phyloP scores from a whole-genome alignment of 306 rosid genomes.

The Pyrus communis region DNA sequence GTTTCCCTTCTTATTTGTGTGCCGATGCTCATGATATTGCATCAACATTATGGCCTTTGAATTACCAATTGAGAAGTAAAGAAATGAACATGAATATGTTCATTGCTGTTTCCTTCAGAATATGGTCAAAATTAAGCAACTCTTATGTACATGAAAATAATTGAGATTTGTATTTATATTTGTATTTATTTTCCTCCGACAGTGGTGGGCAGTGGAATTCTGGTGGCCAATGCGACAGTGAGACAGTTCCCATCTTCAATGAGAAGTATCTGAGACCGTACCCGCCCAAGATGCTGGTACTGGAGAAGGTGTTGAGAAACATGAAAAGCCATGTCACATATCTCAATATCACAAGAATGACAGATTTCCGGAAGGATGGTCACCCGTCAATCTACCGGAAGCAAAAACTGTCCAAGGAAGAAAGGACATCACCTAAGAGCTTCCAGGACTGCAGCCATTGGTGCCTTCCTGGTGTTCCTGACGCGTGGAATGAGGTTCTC shows the following conservation, averaged over 20 bases:
- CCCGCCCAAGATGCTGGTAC: conserved; percentile 60
- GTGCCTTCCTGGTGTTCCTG: conserved; percentile 99
- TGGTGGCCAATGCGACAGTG: conserved; percentile 79
- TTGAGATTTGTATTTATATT: too few species aligned
- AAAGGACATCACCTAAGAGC: conserved; percentile 49
- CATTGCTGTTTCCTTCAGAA: neutral
- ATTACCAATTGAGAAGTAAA: neutral
- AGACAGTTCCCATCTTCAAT: conserved; percentile 60
- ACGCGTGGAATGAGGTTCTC: conserved; percentile 80
- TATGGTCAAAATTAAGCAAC: neutral
- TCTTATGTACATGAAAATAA: neutral
- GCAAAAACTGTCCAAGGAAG: conserved; percentile 44
- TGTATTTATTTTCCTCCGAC: conserved; percentile 20
- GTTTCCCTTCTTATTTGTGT: neutral
- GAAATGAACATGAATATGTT: neutral
- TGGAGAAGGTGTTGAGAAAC: conserved; percentile 62
- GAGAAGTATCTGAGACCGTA: conserved; percentile 66
- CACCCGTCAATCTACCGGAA: conserved; percentile 89
- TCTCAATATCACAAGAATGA: conserved; percentile 77
- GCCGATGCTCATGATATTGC: neutral
- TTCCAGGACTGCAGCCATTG: conserved; percentile 97
- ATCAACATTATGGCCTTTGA: neutral
- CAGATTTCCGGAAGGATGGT: conserved; percentile 91
- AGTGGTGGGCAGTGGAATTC: conserved; percentile 99
- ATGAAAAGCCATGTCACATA: conserved; percentile 78